These are phyloP conservation scores for Exsudoporus frostii DNA, from an alignment of 768 basidiomycete species.

Conservation along the genomic window DNA sequence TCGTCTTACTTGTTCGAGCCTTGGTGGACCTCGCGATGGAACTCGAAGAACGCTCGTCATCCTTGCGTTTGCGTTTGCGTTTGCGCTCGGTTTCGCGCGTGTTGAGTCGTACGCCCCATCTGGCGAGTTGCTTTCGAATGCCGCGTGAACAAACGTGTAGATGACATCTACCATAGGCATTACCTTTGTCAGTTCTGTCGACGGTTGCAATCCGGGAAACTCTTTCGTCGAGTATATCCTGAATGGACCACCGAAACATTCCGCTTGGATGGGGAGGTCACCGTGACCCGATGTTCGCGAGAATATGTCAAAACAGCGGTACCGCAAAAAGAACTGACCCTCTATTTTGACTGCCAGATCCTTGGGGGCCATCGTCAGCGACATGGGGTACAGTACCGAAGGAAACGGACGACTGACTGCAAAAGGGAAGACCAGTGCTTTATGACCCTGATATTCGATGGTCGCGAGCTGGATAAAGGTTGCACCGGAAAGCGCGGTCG, in stretches of 20 bases:
- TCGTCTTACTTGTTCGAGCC: constrained; percentile 11
- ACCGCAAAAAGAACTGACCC: constrained; percentile 68
- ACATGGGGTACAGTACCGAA: background rate
- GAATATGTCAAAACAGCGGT: constrained; percentile 65
- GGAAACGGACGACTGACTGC: constrained; percentile 38
- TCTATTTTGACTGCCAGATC: constrained; percentile 66
- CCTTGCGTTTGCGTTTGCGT: constrained; percentile 35
- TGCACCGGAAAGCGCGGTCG: constrained; percentile 56
- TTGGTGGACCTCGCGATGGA: constrained; percentile 3
- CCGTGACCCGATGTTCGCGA: constrained; percentile 29
- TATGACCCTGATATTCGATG: constrained; percentile 52
- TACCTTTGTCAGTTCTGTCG: constrained; percentile 67
- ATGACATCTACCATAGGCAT: background rate
- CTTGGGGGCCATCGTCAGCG: constrained; percentile 32
- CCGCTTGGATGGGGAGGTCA: constrained; percentile 51
- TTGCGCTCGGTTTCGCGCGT: constrained; percentile 37
- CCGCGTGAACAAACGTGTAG: background rate
- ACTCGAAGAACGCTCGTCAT: constrained; percentile 4
- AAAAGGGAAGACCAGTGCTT: constrained; percentile 60
- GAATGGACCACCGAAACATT: constrained; percentile 64
- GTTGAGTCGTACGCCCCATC: constrained; percentile 35
- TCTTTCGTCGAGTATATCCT: constrained; percentile 70
- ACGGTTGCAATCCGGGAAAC: constrained; percentile 67
- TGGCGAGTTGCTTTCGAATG: constrained; percentile 29
- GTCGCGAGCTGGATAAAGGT: constrained; percentile 56